Conservation (phyloP, 345 rosid species). For the Arabis hirsuta region DNA sequence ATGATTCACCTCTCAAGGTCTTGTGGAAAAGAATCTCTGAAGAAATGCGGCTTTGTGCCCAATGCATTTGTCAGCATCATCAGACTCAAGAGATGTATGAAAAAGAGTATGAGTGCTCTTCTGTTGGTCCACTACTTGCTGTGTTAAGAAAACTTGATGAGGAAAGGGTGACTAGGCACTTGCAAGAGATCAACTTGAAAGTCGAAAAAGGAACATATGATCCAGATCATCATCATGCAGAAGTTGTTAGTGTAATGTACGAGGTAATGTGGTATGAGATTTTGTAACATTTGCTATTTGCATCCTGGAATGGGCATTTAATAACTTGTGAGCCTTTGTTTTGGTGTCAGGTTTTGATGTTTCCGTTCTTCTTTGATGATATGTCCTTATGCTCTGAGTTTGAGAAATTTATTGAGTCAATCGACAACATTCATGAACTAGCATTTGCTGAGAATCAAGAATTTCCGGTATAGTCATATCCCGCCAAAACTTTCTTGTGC, state of each 20-base stretch:
- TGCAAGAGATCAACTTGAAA: conserved; percentile 67
- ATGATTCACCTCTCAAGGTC: conserved; percentile 75
- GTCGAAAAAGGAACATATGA: conserved; percentile 59
- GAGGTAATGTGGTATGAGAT: conserved; percentile 57
- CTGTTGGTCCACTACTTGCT: conserved; percentile 81
- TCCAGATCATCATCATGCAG: conserved; percentile 68
- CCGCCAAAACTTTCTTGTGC: conserved; percentile 16
- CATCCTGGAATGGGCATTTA: too few relatives aligned
- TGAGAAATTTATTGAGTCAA: conserved; percentile 83
- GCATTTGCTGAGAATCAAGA: conserved; percentile 89
- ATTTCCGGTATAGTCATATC: conserved; percentile 69
- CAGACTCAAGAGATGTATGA: conserved; percentile 81
- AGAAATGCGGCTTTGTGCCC: conserved; percentile 77
- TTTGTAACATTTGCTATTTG: neutral
- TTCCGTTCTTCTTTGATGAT: conserved; percentile 83
- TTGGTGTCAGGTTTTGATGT: conserved; percentile 85
- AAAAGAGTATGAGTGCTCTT: conserved; percentile 67
- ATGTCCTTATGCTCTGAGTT: conserved; percentile 74
- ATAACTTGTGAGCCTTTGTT: conserved; percentile 17
- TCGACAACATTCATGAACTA: conserved; percentile 89
- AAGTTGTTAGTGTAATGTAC: conserved; percentile 87
- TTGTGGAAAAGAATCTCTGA: conserved; percentile 79
- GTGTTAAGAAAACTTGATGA: conserved; percentile 76
- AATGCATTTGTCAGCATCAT: conserved; percentile 91
- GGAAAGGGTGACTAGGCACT: conserved; percentile 75